These are phyloP conservation scores for Maudiozyma pseudohumilis DNA, from an alignment of 805 yeast species.

Conservation along the genomic window DNA sequence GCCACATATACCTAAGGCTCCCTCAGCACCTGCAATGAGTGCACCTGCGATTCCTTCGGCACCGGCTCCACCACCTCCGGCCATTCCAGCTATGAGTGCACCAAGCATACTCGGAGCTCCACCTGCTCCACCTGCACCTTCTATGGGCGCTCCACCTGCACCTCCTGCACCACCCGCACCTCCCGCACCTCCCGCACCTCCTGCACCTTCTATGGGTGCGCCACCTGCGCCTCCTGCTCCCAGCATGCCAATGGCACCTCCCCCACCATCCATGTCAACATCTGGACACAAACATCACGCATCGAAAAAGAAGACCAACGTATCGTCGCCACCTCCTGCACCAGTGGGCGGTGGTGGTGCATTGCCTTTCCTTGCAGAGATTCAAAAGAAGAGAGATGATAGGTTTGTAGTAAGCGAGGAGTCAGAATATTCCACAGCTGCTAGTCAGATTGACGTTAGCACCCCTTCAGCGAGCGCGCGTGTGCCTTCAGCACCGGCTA, in stretches of 20 bases:
- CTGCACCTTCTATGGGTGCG: conserved; percentile 17
- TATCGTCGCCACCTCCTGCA: conserved; percentile 12
- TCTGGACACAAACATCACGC: neutral
- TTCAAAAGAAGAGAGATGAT: conserved; percentile 40
- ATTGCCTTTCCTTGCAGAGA: conserved; percentile 42
- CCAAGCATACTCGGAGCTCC: conserved; percentile 14
- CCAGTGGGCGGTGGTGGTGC: conserved; percentile 30
- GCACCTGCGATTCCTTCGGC: conserved; percentile 13
- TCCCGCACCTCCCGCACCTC: conserved; percentile 12
- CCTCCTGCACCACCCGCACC: conserved; percentile 24
- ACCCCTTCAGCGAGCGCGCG: conserved; percentile 10
- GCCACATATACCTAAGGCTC: conserved; percentile 11
- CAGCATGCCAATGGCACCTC: conserved; percentile 12
- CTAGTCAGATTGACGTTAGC: conserved; percentile 14
- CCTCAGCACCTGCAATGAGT: conserved; percentile 2
- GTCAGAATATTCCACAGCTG: conserved; percentile 19
- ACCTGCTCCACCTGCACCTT: conserved; percentile 3
- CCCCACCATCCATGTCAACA: conserved; percentile 21
- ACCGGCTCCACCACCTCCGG: conserved; percentile 16
- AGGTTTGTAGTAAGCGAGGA: conserved; percentile 35
- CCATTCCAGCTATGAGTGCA: conserved; percentile 14
- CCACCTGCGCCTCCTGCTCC: conserved; percentile 15
- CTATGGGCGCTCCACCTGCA: conserved; percentile 9
- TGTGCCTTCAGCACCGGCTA: conserved; percentile 12
- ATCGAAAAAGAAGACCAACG: neutral